These are phyloP conservation scores for Cruciata laevipes DNA, from an alignment of 257 asterid species.

Conservation along the genomic window DNA sequence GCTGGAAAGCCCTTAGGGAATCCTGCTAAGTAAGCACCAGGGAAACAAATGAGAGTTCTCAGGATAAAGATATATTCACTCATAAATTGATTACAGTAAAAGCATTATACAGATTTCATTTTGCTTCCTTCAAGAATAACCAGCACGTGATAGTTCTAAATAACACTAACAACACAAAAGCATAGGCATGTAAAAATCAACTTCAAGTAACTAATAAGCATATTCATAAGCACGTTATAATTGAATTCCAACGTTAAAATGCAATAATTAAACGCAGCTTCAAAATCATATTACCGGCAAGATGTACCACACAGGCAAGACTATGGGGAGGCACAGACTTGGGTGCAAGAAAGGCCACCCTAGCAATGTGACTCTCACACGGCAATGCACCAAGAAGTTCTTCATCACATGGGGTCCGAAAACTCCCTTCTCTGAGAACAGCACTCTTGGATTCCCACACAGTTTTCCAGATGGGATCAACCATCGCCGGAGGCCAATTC, in stretches of 20 bases:
- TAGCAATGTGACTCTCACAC: constrained; percentile 73
- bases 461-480: constrained; percentile 76
- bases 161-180: neutral
- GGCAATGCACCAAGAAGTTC: constrained; percentile 84
- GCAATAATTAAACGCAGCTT: neutral
- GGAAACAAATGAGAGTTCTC: neutral
- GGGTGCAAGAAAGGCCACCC: constrained; percentile 85
- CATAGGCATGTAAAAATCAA: neutral
- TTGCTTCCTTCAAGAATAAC: neutral
- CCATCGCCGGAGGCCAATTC: constrained; percentile 70
- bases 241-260: neutral
- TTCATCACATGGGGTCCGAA: constrained; percentile 75
- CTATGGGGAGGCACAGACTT: constrained; percentile 48
- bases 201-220: no score
- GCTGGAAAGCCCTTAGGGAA: neutral
- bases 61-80: neutral
- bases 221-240: neutral
- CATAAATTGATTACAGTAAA: neutral
- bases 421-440: constrained; percentile 69
- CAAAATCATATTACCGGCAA: constrained; percentile 56
- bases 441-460: constrained; percentile 86
- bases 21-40: no score
- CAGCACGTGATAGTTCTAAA: neutral
- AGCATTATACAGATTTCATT: neutral
- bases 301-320: constrained; percentile 95